A percentile compares a stretch with the other conserved stretches of the same genome.
Evolutionary conservation across 345 rosid genomes (phyloP).

Genomic region (Pistacia vera): DNA sequence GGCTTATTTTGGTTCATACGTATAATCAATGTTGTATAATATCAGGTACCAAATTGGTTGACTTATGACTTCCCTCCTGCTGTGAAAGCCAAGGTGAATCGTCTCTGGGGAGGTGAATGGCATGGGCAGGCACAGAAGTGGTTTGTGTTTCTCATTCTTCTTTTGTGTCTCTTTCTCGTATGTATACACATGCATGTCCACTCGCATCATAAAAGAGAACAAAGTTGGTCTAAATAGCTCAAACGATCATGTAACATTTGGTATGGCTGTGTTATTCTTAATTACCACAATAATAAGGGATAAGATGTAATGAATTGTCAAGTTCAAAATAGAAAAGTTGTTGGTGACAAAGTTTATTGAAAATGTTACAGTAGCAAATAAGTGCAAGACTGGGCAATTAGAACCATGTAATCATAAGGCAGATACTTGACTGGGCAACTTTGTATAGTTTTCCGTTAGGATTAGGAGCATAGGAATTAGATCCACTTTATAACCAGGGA

Average conservation of each 20-base stretch:
- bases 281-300: neutral
- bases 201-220: neutral
- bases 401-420: neutral
- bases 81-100: conserved; percentile 94
- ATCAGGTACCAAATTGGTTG: conserved; percentile 94
- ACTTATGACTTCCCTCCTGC: conserved; percentile 92
- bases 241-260: neutral
- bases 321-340: neutral
- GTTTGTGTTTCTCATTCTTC: conserved; percentile 36
- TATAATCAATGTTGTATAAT: conserved; percentile 14
- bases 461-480: neutral
- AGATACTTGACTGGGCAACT: conserved; percentile 2
- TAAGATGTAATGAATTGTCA: neutral
- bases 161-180: neutral
- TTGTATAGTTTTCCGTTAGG: neutral
- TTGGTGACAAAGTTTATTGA: neutral
- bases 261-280: neutral
- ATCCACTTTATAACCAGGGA: neutral
- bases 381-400: neutral
- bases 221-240: conserved; percentile 1
- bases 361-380: neutral
- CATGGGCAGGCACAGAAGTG: conserved; percentile 99
- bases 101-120: conserved; percentile 99
- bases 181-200: neutral
- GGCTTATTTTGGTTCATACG: neutral